Evolutionary conservation across 176 grass and related monocot genomes (phyloP).

Genomic region (Paspalum notatum): DNA sequence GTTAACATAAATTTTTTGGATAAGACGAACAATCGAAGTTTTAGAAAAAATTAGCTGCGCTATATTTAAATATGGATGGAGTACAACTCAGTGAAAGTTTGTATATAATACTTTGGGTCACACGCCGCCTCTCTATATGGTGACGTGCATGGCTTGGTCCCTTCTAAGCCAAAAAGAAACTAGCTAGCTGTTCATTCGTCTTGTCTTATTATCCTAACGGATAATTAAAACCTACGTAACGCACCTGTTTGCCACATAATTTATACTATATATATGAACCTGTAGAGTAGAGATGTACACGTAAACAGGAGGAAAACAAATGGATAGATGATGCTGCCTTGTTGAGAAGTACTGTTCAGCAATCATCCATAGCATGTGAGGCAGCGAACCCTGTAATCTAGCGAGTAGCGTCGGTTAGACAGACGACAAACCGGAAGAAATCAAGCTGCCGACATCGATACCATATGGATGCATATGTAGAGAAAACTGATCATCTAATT

Average conservation of each 20-base stretch:
- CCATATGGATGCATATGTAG: neutral
- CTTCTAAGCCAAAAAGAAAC: neutral
- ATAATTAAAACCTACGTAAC: neutral
- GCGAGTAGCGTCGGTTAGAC: neutral
- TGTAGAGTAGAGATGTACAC: neutral
- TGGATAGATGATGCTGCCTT: neutral
- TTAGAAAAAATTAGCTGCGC: no score
- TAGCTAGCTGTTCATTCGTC: neutral
- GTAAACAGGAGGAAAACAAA: constrained; percentile 8
- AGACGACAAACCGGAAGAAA: constrained; percentile 5
- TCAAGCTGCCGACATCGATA: neutral
- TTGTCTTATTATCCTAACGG: neutral
- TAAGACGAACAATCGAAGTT: no score
- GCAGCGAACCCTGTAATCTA: neutral
- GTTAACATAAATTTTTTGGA: no score
- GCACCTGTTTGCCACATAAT: neutral
- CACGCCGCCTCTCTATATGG: neutral
- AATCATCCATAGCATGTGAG: constrained; percentile 29
- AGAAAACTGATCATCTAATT: neutral
- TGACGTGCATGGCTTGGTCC: neutral
- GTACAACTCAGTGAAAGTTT: neutral
- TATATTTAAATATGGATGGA: no score
- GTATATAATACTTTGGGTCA: neutral
- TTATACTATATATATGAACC: neutral
- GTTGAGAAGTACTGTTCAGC: neutral